Conservation (phyloP, 768 basidiomycete species). For the Hortiboletus campestris region DNA sequence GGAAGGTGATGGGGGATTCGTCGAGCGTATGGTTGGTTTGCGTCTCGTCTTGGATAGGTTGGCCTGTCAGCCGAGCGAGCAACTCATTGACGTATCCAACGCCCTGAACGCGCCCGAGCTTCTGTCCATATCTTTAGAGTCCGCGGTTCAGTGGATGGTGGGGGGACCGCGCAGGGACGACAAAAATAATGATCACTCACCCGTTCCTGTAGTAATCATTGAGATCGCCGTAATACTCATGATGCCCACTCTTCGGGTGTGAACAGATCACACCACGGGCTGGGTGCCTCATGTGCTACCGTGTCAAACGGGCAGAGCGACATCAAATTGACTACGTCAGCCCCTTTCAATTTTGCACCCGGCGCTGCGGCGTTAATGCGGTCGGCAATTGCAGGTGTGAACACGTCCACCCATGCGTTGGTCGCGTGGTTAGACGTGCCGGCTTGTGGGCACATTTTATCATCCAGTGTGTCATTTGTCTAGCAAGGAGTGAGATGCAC, state of each 20-base stretch:
- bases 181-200: constrained; percentile 29
- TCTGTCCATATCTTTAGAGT: constrained; percentile 56
- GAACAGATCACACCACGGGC: constrained; percentile 72
- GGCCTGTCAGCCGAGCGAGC: constrained; percentile 66
- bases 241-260: constrained; percentile 52
- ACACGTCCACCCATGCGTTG: constrained; percentile 49
- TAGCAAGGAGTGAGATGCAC: constrained; percentile 13
- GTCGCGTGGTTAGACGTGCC: constrained; percentile 43
- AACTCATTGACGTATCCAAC: constrained; percentile 88
- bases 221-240: constrained; percentile 65
- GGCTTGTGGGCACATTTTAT: constrained; percentile 58
- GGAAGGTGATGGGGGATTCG: constrained; percentile 62
- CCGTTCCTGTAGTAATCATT: constrained; percentile 75
- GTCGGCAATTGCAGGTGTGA: constrained; percentile 49
- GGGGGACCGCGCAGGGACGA: no score
- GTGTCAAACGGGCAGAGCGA: constrained; percentile 77
- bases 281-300: constrained; percentile 43
- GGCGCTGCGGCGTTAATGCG: constrained; percentile 60
- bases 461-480: constrained; percentile 65
- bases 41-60: constrained; percentile 63
- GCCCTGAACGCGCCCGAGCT: constrained; percentile 70
- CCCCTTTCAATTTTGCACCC: constrained; percentile 54
- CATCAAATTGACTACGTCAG: constrained; percentile 59
- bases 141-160: background rate
- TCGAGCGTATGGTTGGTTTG: constrained; percentile 78